These are phyloP conservation scores for Tetrahymena malaccensis DNA, from an alignment of 73 alveolate species.

Conservation along the genomic window DNA sequence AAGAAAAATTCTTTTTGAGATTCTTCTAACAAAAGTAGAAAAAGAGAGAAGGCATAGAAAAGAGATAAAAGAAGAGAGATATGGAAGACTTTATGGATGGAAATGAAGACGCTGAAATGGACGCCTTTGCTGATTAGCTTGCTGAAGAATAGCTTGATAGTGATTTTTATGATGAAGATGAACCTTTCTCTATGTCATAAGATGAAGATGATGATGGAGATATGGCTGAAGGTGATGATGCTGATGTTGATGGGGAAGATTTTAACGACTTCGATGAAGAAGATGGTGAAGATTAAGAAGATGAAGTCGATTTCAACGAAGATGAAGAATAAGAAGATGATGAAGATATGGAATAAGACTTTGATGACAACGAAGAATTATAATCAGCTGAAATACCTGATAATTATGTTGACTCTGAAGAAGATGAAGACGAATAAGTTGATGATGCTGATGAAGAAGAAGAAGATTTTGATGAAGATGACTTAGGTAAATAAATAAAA, in stretches of 20 bases:
- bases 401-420: not conserved
- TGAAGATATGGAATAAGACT: slow-evolving; percentile 25
- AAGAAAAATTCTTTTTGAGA: slow-evolving; percentile 62
- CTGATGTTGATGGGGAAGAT: too few relatives aligned
- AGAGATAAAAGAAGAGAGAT: slow-evolving; percentile 32
- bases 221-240: too few relatives aligned
- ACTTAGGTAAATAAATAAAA: not conserved
- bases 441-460: not conserved
- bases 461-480: not conserved
- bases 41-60: slow-evolving; percentile 40
- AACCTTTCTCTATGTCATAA: not conserved
- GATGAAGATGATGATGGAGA: slow-evolving; percentile 34
- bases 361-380: not conserved
- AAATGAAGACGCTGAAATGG: slow-evolving; percentile 38
- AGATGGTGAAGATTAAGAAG: not conserved
- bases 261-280: too few relatives aligned
- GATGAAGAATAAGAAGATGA: slow-evolving; percentile 7
- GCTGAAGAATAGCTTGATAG: slow-evolving; percentile 2
- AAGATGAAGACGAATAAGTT: not conserved
- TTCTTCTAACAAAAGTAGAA: slow-evolving; percentile 63
- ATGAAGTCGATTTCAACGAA: not conserved
- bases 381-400: not conserved
- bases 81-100: slow-evolving; percentile 23
- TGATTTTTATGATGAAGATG: slow-evolving; percentile 35
- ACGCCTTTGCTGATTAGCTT: slow-evolving; percentile 16